These are phyloP conservation scores for Podila minutissima DNA, from an alignment of 192 early-diverging fungal species.

Conservation along the genomic window DNA sequence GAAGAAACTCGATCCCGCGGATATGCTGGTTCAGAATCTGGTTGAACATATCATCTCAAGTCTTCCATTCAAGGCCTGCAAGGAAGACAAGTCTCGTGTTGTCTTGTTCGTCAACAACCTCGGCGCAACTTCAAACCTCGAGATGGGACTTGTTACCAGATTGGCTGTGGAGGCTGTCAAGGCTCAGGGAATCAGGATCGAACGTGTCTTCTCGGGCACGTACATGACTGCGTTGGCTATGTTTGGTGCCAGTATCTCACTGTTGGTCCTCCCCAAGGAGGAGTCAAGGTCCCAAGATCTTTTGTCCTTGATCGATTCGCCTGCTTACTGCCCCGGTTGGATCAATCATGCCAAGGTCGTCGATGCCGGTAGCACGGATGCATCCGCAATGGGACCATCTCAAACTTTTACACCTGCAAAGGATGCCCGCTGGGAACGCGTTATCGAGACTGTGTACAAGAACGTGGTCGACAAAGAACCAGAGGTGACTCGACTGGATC, in stretches of 20 bases:
- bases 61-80: constrained; percentile 50
- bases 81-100: constrained; percentile 52
- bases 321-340: constrained; percentile 73
- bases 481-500: constrained; percentile 74
- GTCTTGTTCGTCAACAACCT: constrained; percentile 87
- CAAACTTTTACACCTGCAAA: constrained; percentile 45
- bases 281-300: constrained; percentile 37
- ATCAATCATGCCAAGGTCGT: constrained; percentile 52
- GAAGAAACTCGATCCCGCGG: constrained; percentile 57
- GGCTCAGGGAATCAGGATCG: constrained; percentile 42
- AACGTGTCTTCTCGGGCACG: constrained; percentile 73
- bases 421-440: constrained; percentile 58
- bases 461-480: constrained; percentile 62
- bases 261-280: constrained; percentile 68
- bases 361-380: constrained; percentile 58
- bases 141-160: constrained; percentile 75
- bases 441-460: constrained; percentile 55
- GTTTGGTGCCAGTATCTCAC: constrained; percentile 78
- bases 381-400: constrained; percentile 28
- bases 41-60: constrained; percentile 57
- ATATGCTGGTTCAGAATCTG: constrained; percentile 61
- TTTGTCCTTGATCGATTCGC: constrained; percentile 63
- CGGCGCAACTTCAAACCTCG: constrained; percentile 78
- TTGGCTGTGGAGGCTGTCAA: constrained; percentile 66
- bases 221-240: constrained; percentile 88